A percentile compares a stretch with the other conserved stretches of the same genome.
Evolutionary conservation across 1,139 yeast genomes (phyloP).

Genomic region (Trichomonascaceae sp.): DNA sequence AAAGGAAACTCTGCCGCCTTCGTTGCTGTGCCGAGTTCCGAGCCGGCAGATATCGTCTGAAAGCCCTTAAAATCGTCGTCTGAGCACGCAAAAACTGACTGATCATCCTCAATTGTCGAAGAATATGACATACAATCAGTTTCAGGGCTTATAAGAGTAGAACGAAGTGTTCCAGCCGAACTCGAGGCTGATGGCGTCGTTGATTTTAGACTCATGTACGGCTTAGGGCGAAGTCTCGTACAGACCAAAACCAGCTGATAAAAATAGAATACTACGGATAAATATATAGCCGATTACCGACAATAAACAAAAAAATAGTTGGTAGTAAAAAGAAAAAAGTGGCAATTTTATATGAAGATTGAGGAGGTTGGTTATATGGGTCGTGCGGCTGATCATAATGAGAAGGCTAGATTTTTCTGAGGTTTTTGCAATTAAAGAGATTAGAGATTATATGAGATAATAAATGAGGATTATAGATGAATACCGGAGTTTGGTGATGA

Average conservation of each 20-base stretch:
- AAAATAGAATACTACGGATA: neutral
- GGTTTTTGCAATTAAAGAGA: too few relatives aligned
- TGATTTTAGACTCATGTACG: neutral
- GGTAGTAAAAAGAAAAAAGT: neutral
- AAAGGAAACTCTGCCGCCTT: slow-evolving; percentile 26
- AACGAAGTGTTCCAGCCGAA: neutral
- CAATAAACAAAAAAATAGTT: neutral
- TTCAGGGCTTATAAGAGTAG: neutral
- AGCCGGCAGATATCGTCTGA: slow-evolving; percentile 13
- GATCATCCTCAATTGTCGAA: neutral
- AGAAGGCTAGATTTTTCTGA: too few relatives aligned
- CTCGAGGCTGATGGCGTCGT: neutral
- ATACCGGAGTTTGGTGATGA: neutral
- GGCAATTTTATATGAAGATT: neutral
- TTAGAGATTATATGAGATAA: neutral
- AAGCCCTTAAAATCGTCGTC: slow-evolving; percentile 15
- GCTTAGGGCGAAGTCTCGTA: neutral
- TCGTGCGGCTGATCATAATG: neutral
- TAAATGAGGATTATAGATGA: neutral
- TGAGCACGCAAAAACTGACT: neutral
- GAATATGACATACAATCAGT: neutral
- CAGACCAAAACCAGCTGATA: neutral
- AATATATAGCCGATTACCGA: neutral
- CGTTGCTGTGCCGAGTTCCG: slow-evolving; percentile 25
- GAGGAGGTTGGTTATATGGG: neutral